Percentiles rank a stretch among this genome's conserved stretches.
Conservation (phyloP, 148 eudicot species). For the Cornus controversa region DNA sequence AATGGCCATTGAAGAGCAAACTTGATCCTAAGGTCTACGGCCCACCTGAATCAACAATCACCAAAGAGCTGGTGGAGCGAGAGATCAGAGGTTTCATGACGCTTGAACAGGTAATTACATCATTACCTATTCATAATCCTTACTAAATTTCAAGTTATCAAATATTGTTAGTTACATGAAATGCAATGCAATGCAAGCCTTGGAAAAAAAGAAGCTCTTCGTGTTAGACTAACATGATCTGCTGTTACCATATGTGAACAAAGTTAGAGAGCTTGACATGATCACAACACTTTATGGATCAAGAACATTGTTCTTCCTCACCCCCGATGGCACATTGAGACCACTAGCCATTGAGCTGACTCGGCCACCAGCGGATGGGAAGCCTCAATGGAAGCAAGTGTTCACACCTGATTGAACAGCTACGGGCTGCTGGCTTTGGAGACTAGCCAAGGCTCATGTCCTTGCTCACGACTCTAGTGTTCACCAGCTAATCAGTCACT, state of each 20-base stretch:
- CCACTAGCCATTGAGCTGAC: conserved; percentile 77
- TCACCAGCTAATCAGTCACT: conserved; percentile 81
- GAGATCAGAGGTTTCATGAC: conserved; percentile 51
- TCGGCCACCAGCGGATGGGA: conserved; percentile 56
- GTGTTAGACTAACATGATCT: conserved; percentile 83
- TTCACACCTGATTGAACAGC: conserved; percentile 47
- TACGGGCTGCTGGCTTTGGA: conserved; percentile 81
- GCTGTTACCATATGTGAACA: conserved; percentile 63
- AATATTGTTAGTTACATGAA: not conserved
- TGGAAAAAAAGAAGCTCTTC: conserved; percentile 63
- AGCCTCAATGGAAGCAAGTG: conserved; percentile 69
- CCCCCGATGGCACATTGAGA: conserved; percentile 36
- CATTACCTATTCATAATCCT: no score
- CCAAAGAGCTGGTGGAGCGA: conserved; percentile 44
- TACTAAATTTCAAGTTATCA: no score
- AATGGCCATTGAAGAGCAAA: conserved; percentile 71
- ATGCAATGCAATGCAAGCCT: no score
- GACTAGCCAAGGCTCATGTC: conserved; percentile 79
- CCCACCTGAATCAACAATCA: conserved; percentile 64
- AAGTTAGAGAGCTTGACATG: conserved; percentile 56
- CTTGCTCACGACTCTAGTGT: conserved; percentile 81
- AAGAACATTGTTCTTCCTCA: conserved; percentile 62
- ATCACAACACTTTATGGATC: conserved; percentile 67
- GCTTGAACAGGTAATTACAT: conserved; percentile 41
- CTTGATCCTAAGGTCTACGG: conserved; percentile 77